Conservation (phyloP, 2,329 filamentous ascomycete species). For the Cryphonectria naterciae region DNA sequence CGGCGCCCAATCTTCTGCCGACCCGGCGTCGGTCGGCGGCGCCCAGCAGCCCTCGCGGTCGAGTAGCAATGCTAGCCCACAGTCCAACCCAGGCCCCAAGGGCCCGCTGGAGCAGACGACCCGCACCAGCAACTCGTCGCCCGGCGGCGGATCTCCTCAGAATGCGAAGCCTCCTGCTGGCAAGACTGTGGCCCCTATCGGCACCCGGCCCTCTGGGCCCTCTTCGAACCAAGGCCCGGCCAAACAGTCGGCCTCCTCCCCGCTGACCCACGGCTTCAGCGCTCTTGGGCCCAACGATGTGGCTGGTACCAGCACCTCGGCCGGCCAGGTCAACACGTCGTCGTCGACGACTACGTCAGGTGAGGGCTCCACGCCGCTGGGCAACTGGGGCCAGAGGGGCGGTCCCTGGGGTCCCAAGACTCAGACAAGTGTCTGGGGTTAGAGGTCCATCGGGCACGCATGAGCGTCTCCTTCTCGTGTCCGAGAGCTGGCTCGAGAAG, state of each 20-base stretch:
- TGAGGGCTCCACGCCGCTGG: slow-evolving; percentile 46
- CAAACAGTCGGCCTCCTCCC: slow-evolving; percentile 91
- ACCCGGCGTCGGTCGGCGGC: slow-evolving; percentile 49
- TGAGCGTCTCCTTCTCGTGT: too few relatives aligned
- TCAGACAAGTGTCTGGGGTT: slow-evolving; percentile 94
- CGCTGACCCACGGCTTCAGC: slow-evolving; percentile 74
- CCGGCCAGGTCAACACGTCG: slow-evolving; percentile 54
- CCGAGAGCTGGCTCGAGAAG: neutral
- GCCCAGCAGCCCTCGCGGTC: slow-evolving; percentile 66
- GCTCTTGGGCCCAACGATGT: slow-evolving; percentile 56
- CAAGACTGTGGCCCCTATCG: slow-evolving; percentile 84
- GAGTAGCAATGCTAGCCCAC: slow-evolving; percentile 85
- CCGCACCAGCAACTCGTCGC: slow-evolving; percentile 85
- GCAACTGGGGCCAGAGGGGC: slow-evolving; percentile 60
- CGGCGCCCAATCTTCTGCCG: slow-evolving; percentile 48
- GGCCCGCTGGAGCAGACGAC: slow-evolving; percentile 70
- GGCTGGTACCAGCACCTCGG: slow-evolving; percentile 50
- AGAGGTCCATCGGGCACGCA: slow-evolving; percentile 35
- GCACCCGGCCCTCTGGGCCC: slow-evolving; percentile 75
- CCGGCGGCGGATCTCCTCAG: slow-evolving; percentile 72
- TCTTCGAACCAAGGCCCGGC: slow-evolving; percentile 48
- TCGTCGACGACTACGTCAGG: slow-evolving; percentile 49
- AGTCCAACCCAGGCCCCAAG: slow-evolving; percentile 66
- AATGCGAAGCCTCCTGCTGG: slow-evolving; percentile 56
- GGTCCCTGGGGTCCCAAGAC: slow-evolving; percentile 66